phyloP scores from a whole-genome alignment of 768 basidiomycete species.

The Gymnopilus junonius region DNA sequence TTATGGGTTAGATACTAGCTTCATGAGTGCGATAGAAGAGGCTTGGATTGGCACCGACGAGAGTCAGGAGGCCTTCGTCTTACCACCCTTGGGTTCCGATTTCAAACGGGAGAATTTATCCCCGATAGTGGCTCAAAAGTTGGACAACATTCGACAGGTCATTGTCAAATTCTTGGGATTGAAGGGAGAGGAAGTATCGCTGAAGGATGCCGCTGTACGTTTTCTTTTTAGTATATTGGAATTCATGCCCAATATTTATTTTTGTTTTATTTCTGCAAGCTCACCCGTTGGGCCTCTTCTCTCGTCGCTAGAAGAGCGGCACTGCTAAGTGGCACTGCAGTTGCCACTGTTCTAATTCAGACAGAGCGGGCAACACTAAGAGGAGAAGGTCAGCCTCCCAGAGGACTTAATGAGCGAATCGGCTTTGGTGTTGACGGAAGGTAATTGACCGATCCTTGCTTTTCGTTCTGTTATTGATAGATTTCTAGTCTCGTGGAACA shows the following conservation, averaged over 20 bases:
- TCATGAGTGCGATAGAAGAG: conserved; percentile 82
- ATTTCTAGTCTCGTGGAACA: conserved; percentile 79
- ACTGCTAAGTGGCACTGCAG: conserved; percentile 80
- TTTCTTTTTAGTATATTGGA: background rate
- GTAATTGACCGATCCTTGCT: conserved; percentile 38
- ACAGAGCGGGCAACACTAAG: conserved; percentile 68
- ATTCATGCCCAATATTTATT: background rate
- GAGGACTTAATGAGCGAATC: conserved; percentile 52
- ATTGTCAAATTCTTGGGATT: conserved; percentile 69
- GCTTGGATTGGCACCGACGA: conserved; percentile 62
- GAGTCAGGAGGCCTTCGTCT: conserved; percentile 29
- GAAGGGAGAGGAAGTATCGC: conserved; percentile 53
- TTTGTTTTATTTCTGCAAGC: conserved; percentile 39
- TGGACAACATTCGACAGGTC: conserved; percentile 62
- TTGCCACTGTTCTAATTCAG: conserved; percentile 86
- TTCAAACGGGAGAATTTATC: conserved; percentile 39
- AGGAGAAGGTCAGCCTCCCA: conserved; percentile 34
- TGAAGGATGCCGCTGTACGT: conserved; percentile 61
- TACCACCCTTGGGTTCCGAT: conserved; percentile 38
- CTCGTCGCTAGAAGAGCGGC: conserved; percentile 85
- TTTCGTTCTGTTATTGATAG: background rate
- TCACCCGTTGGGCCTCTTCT: conserved; percentile 80
- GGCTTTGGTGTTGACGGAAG: conserved; percentile 94
- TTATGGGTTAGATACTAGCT: conserved; percentile 94
- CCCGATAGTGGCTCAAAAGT: conserved; percentile 34